Conservation (phyloP, 805 yeast genomes). For the Candida ponderosae region DNA sequence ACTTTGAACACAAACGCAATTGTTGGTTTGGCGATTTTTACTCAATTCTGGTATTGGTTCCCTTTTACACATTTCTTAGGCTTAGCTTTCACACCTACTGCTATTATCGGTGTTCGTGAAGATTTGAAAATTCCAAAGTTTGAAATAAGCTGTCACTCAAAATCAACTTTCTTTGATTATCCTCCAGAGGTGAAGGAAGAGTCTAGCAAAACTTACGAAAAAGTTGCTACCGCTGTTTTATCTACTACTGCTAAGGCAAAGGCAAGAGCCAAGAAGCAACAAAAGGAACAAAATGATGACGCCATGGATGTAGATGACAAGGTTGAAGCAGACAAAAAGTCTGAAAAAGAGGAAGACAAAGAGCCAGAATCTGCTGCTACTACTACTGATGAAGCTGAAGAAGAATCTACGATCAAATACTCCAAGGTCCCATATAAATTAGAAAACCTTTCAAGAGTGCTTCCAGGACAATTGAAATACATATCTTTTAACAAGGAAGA, state of each 20-base stretch:
- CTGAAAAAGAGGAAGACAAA: constrained; percentile 12
- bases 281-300: constrained; percentile 43
- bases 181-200: constrained; percentile 83
- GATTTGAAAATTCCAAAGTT: constrained; percentile 85
- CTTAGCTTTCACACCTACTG: constrained; percentile 87
- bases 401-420: constrained; percentile 38
- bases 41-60: constrained; percentile 98
- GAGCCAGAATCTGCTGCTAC: constrained; percentile 6
- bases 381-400: constrained; percentile 14
- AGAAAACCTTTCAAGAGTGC: constrained; percentile 75
- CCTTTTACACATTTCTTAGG: constrained; percentile 92
- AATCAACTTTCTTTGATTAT: constrained; percentile 73
- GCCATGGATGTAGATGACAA: constrained; percentile 38
- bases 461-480: constrained; percentile 82
- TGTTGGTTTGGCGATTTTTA: constrained; percentile 83
- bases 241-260: constrained; percentile 93
- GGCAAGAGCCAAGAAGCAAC: constrained; percentile 73
- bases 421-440: constrained; percentile 61
- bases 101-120: constrained; percentile 76
- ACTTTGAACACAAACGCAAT: constrained; percentile 86
- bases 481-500: constrained; percentile 69
- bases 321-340: constrained; percentile 27
- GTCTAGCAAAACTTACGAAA: constrained; percentile 77
- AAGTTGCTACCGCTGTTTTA: constrained; percentile 85
- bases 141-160: constrained; percentile 72